phyloP scores from a whole-genome alignment of 768 basidiomycete species.

The Boletellus sp. region DNA sequence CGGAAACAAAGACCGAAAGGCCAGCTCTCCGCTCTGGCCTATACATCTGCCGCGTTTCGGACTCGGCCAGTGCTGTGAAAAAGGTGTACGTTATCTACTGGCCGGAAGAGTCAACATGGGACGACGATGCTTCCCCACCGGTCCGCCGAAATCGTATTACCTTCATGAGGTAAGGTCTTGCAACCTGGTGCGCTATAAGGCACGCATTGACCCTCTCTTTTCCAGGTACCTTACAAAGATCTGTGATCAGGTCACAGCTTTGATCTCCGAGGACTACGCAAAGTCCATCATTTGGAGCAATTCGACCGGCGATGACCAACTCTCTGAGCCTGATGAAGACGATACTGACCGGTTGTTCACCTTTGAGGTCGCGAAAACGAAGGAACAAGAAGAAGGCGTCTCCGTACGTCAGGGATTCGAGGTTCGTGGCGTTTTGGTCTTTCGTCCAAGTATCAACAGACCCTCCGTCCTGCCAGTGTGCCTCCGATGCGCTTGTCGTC shows the following conservation, averaged over 20 bases:
- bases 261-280: conserved; percentile 48
- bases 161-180: conserved; percentile 49
- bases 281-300: conserved; percentile 43
- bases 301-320: conserved; percentile 25
- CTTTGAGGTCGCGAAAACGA: conserved; percentile 54
- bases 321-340: conserved; percentile 32
- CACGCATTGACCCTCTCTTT: not conserved
- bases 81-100: conserved; percentile 53
- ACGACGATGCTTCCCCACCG: conserved; percentile 45
- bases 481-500: conserved; percentile 17
- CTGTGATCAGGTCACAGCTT: conserved; percentile 48
- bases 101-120: conserved; percentile 61
- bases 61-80: conserved; percentile 6
- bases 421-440: conserved; percentile 23
- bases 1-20: conserved; percentile 1
- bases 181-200: not conserved
- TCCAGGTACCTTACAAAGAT: conserved; percentile 57
- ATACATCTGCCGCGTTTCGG: conserved; percentile 38
- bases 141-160: conserved; percentile 51
- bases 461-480: conserved; percentile 3
- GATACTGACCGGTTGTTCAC: conserved; percentile 50
- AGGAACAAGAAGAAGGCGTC: conserved; percentile 54
- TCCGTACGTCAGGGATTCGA: conserved; percentile 42
- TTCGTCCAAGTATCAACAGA: not conserved
- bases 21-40: conserved; percentile 47